A percentile compares a stretch with the other conserved stretches of the same genome.
phyloP scores from a whole-genome alignment of 176 grass and related monocot genomes.

The Alopecurus myosuroides region DNA sequence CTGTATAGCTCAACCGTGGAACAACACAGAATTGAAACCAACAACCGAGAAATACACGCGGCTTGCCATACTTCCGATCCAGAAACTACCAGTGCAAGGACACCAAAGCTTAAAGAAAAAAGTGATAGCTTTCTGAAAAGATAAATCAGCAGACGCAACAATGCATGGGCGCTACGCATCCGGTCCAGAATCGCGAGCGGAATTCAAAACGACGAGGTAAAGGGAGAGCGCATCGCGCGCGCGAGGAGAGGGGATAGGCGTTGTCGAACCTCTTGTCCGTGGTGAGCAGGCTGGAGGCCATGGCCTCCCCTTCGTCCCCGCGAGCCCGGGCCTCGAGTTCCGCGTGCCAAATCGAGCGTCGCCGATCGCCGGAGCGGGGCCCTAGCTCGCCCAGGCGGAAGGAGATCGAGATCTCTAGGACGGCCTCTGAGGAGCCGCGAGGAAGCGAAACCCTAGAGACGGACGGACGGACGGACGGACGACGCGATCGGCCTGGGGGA shows the following conservation, averaged over 20 bases:
- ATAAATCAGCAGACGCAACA: neutral
- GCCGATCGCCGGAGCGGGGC: neutral
- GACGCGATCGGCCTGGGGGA: constrained; percentile 5
- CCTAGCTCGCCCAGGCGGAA: neutral
- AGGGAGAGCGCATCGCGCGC: neutral
- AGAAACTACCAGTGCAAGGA: neutral
- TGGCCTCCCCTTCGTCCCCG: constrained; percentile 20
- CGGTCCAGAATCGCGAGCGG: neutral
- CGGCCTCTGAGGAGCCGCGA: neutral
- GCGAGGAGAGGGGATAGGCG: neutral
- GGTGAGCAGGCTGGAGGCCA: constrained; percentile 44
- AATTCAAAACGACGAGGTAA: neutral
- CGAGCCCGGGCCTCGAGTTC: constrained; percentile 19
- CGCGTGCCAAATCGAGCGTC: constrained; percentile 11
- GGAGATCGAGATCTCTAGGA: constrained; percentile 30
- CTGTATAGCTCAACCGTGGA: neutral
- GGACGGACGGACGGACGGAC: neutral
- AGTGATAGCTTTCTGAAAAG: neutral
- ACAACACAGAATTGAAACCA: neutral
- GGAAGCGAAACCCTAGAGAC: constrained; percentile 38
- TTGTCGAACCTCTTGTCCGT: constrained; percentile 45
- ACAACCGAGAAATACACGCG: neutral
- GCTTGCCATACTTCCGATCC: neutral
- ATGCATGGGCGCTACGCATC: neutral
- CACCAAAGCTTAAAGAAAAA: neutral